Evolutionary conservation across 768 basidiomycete genomes (phyloP), one percentile per base, ranked within the genome.

Genomic region (Dioszegia hungarica): DNA sequence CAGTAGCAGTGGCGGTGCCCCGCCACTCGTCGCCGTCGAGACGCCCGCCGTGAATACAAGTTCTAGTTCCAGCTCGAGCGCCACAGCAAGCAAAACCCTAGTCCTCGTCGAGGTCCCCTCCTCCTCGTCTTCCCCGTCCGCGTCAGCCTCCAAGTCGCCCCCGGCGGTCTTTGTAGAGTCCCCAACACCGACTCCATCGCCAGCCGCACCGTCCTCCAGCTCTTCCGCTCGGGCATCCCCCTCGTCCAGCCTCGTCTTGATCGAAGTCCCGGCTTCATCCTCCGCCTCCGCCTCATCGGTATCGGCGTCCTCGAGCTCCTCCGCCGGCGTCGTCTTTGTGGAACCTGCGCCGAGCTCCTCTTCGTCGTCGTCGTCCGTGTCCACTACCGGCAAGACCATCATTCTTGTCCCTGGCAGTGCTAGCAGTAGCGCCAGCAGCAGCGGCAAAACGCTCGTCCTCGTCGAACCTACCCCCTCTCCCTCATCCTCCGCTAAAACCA

Each of bases 181-280:
- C n/a, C n/a, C n/a, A n/a, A n/a, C n/a, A n/a, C n/a, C n/a, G n/a
- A n/a, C n/a, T n/a, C n/a, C n/a, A n/a, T n/a, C n/a, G n/a, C n/a
- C n/a, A n/a, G n/a, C n/a, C 36, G 34, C 22, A 14, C 37, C 5
- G 17, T 33, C 5, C 41, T 43, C 41, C 3, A 24, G 19, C 20
- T 25, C 54, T 46, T 46, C 54, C 12, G 39, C 51, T 29, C 39
- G 38, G 11, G 31, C 14, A 41, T 29, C 52, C 12, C 17, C 53
- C 12, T 20, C 17, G 10, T 43, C 41, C 20, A 43, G 17, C 41
- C 20, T 43, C 19, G 9, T 25, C 17, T 27, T 17, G 9, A 33
- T 33, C 31, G 31, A 33, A 14, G 14, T 33, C 8, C 31, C 31
- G 31, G 31, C 31, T 14, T 33, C 31, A 33, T 33, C 31, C 14